Evolutionary conservation across 2,329 filamentous ascomycete genomes (phyloP).

Genomic region (Cylindrodendrum hubeiense): DNA sequence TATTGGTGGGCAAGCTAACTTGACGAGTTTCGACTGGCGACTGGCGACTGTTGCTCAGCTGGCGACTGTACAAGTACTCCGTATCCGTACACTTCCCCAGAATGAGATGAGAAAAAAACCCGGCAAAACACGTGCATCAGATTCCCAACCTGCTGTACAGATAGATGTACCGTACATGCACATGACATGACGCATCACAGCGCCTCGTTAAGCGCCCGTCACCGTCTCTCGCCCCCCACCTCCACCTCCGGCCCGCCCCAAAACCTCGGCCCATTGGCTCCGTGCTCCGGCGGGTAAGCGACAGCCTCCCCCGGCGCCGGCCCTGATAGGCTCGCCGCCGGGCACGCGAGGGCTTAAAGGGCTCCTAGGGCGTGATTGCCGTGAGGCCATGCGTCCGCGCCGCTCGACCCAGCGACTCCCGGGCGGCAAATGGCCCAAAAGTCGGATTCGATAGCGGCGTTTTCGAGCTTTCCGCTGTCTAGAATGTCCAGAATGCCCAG

Average conservation of each 20-base stretch:
- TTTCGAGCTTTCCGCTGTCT: not conserved
- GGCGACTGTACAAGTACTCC: no score
- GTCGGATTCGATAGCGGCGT: not conserved
- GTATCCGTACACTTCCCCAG: no score
- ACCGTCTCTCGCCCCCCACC: not conserved
- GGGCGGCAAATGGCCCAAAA: not conserved
- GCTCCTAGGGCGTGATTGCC: not conserved
- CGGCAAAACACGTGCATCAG: not conserved
- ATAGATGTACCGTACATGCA: no score
- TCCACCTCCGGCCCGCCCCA: not conserved
- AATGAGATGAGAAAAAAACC: not conserved
- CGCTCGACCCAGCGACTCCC: not conserved
- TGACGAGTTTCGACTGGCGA: no score
- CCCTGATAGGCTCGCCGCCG: not conserved
- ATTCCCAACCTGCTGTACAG: no score
- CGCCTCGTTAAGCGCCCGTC: conserved; percentile 18
- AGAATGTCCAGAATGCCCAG: no score
- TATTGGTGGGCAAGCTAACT: no score
- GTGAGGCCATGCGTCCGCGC: not conserved
- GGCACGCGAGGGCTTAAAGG: not conserved
- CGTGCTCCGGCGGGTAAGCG: not conserved
- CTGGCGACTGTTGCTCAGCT: no score
- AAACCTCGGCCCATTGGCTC: not conserved
- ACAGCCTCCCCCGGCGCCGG: not conserved
- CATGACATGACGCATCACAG: conserved; percentile 8